Evolutionary conservation across 345 rosid species (phyloP).

Genomic region (Eutrema heterophyllum): DNA sequence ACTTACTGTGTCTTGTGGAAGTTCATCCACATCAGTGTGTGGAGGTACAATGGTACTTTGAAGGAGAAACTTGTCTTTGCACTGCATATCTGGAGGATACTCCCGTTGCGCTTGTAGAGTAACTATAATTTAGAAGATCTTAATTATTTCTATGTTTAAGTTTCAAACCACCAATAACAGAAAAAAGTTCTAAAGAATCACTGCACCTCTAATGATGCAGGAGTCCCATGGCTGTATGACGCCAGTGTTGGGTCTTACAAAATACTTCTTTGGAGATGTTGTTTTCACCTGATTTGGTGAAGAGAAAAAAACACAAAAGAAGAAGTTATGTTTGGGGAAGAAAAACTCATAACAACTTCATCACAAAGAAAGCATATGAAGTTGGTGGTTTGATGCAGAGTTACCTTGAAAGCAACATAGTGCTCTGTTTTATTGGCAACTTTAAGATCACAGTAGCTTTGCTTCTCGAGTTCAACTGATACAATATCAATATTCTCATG

Average conservation of each 20-base stretch:
- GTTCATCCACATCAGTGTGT: conserved; percentile 76
- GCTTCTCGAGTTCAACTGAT: conserved; percentile 73
- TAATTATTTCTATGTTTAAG: neutral
- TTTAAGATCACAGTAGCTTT: conserved; percentile 63
- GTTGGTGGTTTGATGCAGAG: neutral
- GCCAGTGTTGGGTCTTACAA: conserved; percentile 90
- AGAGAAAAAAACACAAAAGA: neutral
- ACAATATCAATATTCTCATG: neutral
- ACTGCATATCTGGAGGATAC: conserved; percentile 80
- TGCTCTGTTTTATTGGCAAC: conserved; percentile 70
- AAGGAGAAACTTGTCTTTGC: conserved; percentile 96
- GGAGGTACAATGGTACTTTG: conserved; percentile 79
- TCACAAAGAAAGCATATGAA: neutral
- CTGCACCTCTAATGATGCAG: conserved; percentile 61
- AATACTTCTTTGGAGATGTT: conserved; percentile 96
- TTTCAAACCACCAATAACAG: neutral
- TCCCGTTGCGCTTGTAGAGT: conserved; percentile 89
- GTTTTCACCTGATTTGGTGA: conserved; percentile 70
- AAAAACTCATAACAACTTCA: neutral
- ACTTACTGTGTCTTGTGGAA: conserved; percentile 79
- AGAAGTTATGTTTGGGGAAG: neutral
- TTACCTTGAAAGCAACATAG: conserved; percentile 80
- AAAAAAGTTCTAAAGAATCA: neutral
- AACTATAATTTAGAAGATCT: conserved; percentile 38
- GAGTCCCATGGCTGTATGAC: conserved; percentile 82